These are phyloP conservation scores for Loxodes magnus DNA, from an alignment of 73 alveolate genomes.

Conservation along the genomic window DNA sequence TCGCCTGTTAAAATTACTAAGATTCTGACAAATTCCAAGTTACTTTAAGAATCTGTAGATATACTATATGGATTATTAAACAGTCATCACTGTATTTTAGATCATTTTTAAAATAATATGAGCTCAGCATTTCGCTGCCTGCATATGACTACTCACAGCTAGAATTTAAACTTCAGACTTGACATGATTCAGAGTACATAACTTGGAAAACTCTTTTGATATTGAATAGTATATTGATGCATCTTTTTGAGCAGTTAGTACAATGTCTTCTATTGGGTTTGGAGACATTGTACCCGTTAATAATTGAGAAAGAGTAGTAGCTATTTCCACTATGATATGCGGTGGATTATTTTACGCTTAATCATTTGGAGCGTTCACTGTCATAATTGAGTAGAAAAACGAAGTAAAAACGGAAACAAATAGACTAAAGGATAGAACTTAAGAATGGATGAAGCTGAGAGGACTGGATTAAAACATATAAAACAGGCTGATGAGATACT, in stretches of 20 bases:
- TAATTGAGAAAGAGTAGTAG: slow-evolving; percentile 21
- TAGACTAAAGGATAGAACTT: slow-evolving; percentile 24
- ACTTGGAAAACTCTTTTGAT: slow-evolving; percentile 7
- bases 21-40: slow-evolving; percentile 5
- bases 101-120: neutral
- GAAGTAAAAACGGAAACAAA: slow-evolving; percentile 15
- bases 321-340: slow-evolving; percentile 26
- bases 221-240: slow-evolving; percentile 32
- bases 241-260: slow-evolving; percentile 32
- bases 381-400: slow-evolving; percentile 16
- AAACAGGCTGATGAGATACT: slow-evolving; percentile 18
- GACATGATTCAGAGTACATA: slow-evolving; percentile 1
- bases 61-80: neutral
- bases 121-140: slow-evolving; percentile 15
- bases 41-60: slow-evolving; percentile 13
- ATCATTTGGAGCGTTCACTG: slow-evolving; percentile 32
- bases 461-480: slow-evolving; percentile 18
- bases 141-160: slow-evolving; percentile 24
- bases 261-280: slow-evolving; percentile 44
- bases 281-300: slow-evolving; percentile 30
- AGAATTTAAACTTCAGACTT: slow-evolving; percentile 11
- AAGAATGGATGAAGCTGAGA: slow-evolving; percentile 16
- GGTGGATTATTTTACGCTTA: slow-evolving; percentile 39
- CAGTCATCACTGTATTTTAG: neutral
- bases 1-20: slow-evolving; percentile 6